Percentiles rank a stretch among this genome's conserved stretches.
Conservation (phyloP, 2,329 filamentous ascomycete genomes). For the Coniochaeta pulveracea region DNA sequence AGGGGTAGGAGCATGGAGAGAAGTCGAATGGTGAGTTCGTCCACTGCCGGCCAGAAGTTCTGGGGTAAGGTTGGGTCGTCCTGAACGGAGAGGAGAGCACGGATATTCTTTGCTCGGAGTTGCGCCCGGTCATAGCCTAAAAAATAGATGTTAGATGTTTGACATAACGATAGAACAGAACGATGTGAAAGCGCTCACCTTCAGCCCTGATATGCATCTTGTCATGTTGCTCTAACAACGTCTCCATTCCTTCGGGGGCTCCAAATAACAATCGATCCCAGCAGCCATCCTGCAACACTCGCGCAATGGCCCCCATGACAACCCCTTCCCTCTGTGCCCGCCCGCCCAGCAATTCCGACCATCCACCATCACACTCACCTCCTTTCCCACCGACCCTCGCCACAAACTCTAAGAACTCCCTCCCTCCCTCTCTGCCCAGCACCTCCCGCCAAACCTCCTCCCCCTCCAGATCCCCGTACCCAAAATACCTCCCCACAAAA, state of each 20-base stretch:
- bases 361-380: slow-evolving; percentile 21
- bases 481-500: slow-evolving; percentile 18
- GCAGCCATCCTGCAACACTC: slow-evolving; percentile 25
- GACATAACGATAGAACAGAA: not conserved
- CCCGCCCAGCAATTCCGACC: slow-evolving; percentile 21
- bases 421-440: slow-evolving; percentile 9
- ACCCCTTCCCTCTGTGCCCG: slow-evolving; percentile 19
- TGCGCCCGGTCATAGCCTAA: slow-evolving; percentile 24
- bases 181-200: slow-evolving; percentile 14
- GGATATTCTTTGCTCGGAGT: slow-evolving; percentile 18
- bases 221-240: slow-evolving; percentile 20
- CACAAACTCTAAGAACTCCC: slow-evolving; percentile 22
- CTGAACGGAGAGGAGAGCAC: slow-evolving; percentile 12
- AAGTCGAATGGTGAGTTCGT: slow-evolving; percentile 20
- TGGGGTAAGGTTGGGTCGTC: slow-evolving; percentile 13
- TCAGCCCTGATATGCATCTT: slow-evolving; percentile 17
- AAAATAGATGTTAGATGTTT: not conserved
- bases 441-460: not conserved
- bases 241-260: slow-evolving; percentile 14
- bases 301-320: slow-evolving; percentile 22
- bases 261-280: slow-evolving; percentile 28
- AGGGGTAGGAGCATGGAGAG: slow-evolving; percentile 24
- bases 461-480: slow-evolving; percentile 5
- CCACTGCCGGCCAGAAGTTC: slow-evolving; percentile 25
- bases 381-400: too few species aligned